Base-by-base conservation (phyloP, 75 land plant species). In the Picea glauca region DNA sequence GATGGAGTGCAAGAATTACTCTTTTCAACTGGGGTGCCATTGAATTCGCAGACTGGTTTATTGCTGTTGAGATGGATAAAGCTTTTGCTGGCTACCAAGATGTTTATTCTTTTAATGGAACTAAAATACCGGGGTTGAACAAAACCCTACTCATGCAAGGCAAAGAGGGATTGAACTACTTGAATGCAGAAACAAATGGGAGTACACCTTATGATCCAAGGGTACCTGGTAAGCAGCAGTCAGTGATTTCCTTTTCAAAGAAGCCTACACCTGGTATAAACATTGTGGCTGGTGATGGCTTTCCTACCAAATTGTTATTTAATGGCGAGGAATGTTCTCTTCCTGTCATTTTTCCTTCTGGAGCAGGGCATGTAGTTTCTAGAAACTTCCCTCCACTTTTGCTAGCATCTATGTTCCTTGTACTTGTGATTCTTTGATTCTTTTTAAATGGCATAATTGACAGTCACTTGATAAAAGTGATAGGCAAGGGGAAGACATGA, bases 271-370 rank as follows among this genome's bases (percentile, higher is more conserved):
- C 87, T 2, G 90, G 88, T 4, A 86, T 94, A 12, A 73, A 85
- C 21, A 67, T 92, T 2, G 65, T 58, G 0, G 32, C 20, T 33
- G 87, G 95, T 11, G 96, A 92, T 78, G 98, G 93, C 3, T 96
- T 89, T 76, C 99, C 98, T 1, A 56, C 83, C 0, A 91, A 76
- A 62, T 82, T 96, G 43, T 85, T 76, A 60, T 96, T 94, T 88
- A 92, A 96, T 77, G 99, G 99, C 3, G 95, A 94, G 32, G 95
- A 96, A 76, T 96, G 99, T 62, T 84, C 92, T 3, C 78, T 96
- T 23, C 99, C 98, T 11, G 54, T 77, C 0, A 30, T 80, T 1
- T 35, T 90, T 33, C 96, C 96, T 14, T 76, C 83, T 18, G 50
- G 30, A 17, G 35, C 14, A 1, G 85, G 68, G n/a, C 40, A n/a